phyloP scores from a whole-genome alignment of 192 early-diverging fungal species.

The Geranomyces variabilis region DNA sequence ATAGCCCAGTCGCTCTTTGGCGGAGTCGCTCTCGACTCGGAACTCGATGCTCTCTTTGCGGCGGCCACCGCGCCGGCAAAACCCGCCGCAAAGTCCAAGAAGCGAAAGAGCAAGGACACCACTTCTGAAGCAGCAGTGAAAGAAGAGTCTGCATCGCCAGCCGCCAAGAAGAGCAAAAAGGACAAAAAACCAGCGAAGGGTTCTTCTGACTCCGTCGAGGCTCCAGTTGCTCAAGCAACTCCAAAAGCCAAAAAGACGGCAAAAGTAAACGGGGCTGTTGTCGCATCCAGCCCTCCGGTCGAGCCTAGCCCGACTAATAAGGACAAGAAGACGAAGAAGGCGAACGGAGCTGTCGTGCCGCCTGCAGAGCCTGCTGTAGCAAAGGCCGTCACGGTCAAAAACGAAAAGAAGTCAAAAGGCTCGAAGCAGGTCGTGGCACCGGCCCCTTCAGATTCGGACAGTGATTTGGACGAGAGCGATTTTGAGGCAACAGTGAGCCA shows the following conservation, averaged over 20 bases:
- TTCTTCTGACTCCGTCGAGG: no score
- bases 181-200: neutral
- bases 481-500: neutral
- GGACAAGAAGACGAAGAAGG: slow-evolving; percentile 9
- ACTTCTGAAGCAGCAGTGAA: neutral
- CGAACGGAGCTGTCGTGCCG: neutral
- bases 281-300: neutral
- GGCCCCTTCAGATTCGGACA: neutral
- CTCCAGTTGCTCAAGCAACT: neutral
- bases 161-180: slow-evolving; percentile 7
- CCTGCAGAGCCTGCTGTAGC: neutral
- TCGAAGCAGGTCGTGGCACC: neutral
- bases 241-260: neutral
- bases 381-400: neutral
- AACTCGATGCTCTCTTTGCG: slow-evolving; percentile 28
- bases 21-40: slow-evolving; percentile 7
- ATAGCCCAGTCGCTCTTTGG: slow-evolving; percentile 22
- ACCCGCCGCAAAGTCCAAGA: neutral
- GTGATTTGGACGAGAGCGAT: neutral
- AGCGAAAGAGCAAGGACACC: slow-evolving; percentile 13
- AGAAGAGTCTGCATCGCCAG: neutral
- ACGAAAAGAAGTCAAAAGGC: slow-evolving; percentile 15
- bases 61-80: neutral
- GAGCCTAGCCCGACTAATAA: neutral
- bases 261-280: neutral